Conservation (phyloP, 805 yeast species). For the Cyberlindnera xishuangbannaensis region DNA sequence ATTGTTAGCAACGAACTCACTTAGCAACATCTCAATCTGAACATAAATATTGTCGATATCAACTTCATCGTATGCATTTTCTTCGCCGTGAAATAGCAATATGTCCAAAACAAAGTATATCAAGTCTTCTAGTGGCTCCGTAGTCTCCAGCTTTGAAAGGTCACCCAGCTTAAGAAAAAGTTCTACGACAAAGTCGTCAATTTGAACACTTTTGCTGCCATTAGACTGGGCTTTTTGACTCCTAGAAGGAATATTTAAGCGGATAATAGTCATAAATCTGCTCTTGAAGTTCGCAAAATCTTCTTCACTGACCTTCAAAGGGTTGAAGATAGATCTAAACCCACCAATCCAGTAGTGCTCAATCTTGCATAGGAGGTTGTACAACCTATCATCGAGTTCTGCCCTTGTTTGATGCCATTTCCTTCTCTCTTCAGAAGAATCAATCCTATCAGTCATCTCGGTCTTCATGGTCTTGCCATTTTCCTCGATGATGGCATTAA, state of each 20-base stretch:
- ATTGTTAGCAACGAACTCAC: slow-evolving; percentile 22
- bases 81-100: slow-evolving; percentile 56
- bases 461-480: slow-evolving; percentile 58
- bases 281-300: slow-evolving; percentile 30
- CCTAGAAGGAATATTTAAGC: slow-evolving; percentile 45
- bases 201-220: slow-evolving; percentile 24
- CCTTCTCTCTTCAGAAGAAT: slow-evolving; percentile 52
- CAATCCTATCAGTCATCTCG: slow-evolving; percentile 46
- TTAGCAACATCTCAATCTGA: slow-evolving; percentile 44
- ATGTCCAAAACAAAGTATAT: slow-evolving; percentile 57
- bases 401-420: slow-evolving; percentile 77
- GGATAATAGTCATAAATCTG: slow-evolving; percentile 35
- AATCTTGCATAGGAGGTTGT: slow-evolving; percentile 46
- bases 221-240: slow-evolving; percentile 29
- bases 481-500: slow-evolving; percentile 46
- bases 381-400: slow-evolving; percentile 50
- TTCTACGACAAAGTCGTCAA: slow-evolving; percentile 44
- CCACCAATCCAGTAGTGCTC: slow-evolving; percentile 77
- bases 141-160: slow-evolving; percentile 26
- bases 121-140: slow-evolving; percentile 53
- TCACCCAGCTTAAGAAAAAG: slow-evolving; percentile 45
- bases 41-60: slow-evolving; percentile 51
- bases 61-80: slow-evolving; percentile 58
- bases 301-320: slow-evolving; percentile 23
- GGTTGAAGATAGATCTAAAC: slow-evolving; percentile 56